Evolutionary conservation across 768 basidiomycete species (phyloP), one percentile per base, ranked within the genome.

Genomic region (Trametes elegans): DNA sequence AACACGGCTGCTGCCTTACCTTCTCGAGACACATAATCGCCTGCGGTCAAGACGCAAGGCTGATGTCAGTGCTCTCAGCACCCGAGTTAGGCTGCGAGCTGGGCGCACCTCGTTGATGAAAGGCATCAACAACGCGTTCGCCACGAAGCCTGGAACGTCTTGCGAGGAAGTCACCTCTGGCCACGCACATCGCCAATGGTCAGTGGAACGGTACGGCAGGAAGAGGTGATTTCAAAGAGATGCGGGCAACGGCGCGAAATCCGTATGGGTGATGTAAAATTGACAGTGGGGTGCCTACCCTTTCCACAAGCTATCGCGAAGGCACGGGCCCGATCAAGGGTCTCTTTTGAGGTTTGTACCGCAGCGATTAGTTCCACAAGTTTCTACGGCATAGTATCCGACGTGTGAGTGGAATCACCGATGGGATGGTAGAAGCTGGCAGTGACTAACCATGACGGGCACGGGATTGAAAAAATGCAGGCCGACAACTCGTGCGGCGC

Each of bases 391-490:
- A 26, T 28, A 8, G 9, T 31, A 14, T 1, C 5, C 8, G 43
- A 3, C 16, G 16, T 38, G 1, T 14, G 10, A 8, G 24, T 14
- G 28, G 2, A n/a, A 8, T n/a, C 28, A 44, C n/a, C 7, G 21
- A 9, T 36, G 5, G 7, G 13, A 34, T 16, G 24, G 24, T 18
- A 18, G 21, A 39, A 5, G n/a, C 9, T 19, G 14, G 39, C 19
- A 39, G 34, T 7, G 9, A 43, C 81, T 46, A 66, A 91, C 90
- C 94, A 97, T 97, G 28, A 96, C 90, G 3, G 95, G 95, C 4
- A 97, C 95, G 4, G 95, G 95, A 65, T 98, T 96, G 76, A 97
- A 96, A 76, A 94, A 97, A 68, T 96, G 93, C 36, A 96, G 74
- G 11, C 87, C 93, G 46, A 97, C 90, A 35, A 94, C 92, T 41